Base-by-base conservation (phyloP, 352 stramenopile species). In the Globisporangium mamillatum region DNA sequence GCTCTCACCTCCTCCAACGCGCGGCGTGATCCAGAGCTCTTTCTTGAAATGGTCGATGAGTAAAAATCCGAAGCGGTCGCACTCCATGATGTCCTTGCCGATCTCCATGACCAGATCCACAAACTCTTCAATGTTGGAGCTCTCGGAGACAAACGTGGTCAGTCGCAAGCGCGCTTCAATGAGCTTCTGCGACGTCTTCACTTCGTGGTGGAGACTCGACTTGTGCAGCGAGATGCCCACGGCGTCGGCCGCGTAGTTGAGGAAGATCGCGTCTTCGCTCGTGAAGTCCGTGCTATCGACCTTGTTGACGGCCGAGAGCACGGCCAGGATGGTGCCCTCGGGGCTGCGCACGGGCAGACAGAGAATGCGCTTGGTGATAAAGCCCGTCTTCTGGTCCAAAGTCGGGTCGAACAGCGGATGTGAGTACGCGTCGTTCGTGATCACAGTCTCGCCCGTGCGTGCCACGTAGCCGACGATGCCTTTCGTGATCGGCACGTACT, bases 41-140 rank as follows among this genome's bases (percentile, higher is more conserved):
- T 90, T 83, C 59, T 92, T 92, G 64, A 92, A 83, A 56, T 92
- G 83, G 29, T 92, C 83, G 12, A 90, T 86, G 52, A 92, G 81
- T 22, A 92, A 53, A 25, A 92, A 71, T 0, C 83, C 83, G 52
- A 92, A 92, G 57, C 83, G 83, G 55, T 90, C 83, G 55, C 83
- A 92, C 7, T 84, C 77, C 81, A 92, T 92, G 55, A 92, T 86
- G 12, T 88, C 77, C 44, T 90, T 89, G 27, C 84, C 84, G n/a
- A 88, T 72, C 22, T 86, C 78, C 80, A 90, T 89, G 25, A 92
- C 82, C 57, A 92, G 70, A 27, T 90, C 75, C 52, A 87, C 83
- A 36, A 92, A 89, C 41, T 74, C 70, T 14, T 88, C 80, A 52
- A 92, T 86, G 62, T 89, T 79, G 4, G 79, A 75, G 32, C 80